Evolutionary conservation across 2,329 filamentous ascomycete species (phyloP), one percentile per base, ranked within the genome.

Genomic region (Trichoderma guizhouense): DNA sequence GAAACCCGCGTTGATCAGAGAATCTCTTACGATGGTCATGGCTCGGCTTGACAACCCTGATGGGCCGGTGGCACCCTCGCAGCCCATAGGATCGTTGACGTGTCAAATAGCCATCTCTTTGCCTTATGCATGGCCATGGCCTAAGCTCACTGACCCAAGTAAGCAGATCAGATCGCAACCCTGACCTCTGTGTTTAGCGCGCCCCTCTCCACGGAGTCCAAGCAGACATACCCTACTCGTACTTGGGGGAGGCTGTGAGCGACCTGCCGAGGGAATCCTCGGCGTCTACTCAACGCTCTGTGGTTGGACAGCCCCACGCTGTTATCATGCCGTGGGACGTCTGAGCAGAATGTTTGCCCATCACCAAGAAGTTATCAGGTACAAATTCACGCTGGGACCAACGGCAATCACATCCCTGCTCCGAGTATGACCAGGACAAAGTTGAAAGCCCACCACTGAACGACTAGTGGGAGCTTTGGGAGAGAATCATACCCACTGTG

Each of bases 111-210:
- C 53, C 47, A 61, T 67, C 53, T 68, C 28, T 62, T 43, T 53
- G 57, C 53, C 47, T 58, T 21, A 71, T 67, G 69, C 69, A 71
- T 34, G 63, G 57, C 28, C 63, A 14, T 60, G 63, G 55, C 57
- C 67, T 69, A 69, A 26, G 39, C 69, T 71, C 69, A 71, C 69
- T 63, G 69, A 62, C 55, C 63, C 63, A 66, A 71, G 53, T 60
- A 64, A 71, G 63, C 69, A 71, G 69, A 71, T 71, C 68, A 71
- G 68, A 64, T 71, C 68, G 68, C 60, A 61, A 69, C 67, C 67
- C 68, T 64, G 60, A 71, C 32, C 15, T 57, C 39, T 51, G 21
- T 57, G 67, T 36, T 47, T 71, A 71, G 68, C 68, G 68, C 60
- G 58, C 47, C 68, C 68, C 58, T 71, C 58, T 47, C 6, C 5